phyloP scores from a whole-genome alignment of 148 eudicot species.

The Mesembryanthemum crystallinum region DNA sequence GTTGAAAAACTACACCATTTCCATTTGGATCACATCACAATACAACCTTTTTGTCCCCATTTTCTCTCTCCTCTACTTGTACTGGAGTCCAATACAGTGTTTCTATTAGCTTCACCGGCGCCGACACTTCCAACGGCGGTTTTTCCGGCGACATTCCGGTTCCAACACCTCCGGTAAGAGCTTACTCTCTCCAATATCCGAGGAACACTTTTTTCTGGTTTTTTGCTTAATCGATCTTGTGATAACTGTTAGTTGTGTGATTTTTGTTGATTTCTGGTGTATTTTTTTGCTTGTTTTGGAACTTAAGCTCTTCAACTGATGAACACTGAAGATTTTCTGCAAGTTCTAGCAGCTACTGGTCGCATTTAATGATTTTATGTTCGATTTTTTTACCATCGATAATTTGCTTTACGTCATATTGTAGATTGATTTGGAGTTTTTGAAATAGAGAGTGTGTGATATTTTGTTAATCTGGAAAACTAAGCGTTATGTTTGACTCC shows the following conservation, averaged over 20 bases:
- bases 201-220: not conserved
- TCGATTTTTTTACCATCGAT: not conserved
- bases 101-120: not conserved
- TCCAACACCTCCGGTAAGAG: conserved; percentile 4
- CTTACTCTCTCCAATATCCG: not conserved
- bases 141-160: not conserved
- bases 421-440: not conserved
- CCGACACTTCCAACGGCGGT: conserved; percentile 22
- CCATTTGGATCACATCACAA: not conserved
- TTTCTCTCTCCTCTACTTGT: conserved; percentile 5
- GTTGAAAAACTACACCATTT: too few species aligned
- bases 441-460: not conserved
- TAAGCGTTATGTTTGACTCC: conserved; percentile 19
- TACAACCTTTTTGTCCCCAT: too few species aligned
- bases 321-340: too few species aligned
- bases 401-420: not conserved
- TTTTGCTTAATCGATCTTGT: not conserved
- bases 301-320: not conserved
- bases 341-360: not conserved
- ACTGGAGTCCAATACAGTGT: too few species aligned
- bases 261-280: not conserved
- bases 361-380: not conserved
- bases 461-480: not conserved
- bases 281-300: not conserved
- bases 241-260: not conserved